These are phyloP conservation scores for Furcasterigmium sp. DNA, from an alignment of 2,329 filamentous ascomycete genomes.

Conservation along the genomic window DNA sequence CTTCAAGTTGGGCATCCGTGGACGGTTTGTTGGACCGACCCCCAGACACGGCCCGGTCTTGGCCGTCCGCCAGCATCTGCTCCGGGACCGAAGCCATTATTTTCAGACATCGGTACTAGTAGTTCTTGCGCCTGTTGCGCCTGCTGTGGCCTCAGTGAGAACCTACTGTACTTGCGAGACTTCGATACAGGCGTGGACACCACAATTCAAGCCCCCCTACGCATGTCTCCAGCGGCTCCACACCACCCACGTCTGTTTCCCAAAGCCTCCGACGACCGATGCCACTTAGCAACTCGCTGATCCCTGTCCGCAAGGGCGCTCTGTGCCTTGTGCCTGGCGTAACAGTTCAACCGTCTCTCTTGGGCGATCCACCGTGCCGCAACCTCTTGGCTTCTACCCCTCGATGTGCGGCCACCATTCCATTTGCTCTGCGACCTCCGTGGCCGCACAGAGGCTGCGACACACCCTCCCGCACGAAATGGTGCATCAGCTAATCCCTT, in stretches of 20 bases:
- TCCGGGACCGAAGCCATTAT: no score
- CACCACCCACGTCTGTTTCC: not conserved
- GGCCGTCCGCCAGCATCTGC: no score
- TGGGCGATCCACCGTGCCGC: not conserved
- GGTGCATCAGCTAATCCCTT: slow-evolving; percentile 4
- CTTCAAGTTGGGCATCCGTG: not conserved
- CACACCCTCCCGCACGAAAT: slow-evolving; percentile 1
- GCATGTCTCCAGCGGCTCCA: not conserved
- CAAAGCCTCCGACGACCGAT: not conserved
- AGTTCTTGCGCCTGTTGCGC: no score
- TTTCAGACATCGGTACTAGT: no score
- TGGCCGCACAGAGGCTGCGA: not conserved
- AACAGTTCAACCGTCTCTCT: not conserved
- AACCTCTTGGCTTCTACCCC: not conserved
- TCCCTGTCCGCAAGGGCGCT: not conserved
- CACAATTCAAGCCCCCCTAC: no score
- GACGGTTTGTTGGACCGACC: no score
- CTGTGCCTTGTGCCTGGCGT: slow-evolving; percentile 1
- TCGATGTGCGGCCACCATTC: not conserved
- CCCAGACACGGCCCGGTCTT: no score
- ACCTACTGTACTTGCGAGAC: no score
- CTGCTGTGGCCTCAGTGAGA: no score
- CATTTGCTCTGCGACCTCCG: not conserved
- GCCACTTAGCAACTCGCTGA: not conserved
- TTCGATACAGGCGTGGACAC: no score